phyloP scores from a whole-genome alignment of 108 stramenopile species.

The Skeletonema potamos region DNA sequence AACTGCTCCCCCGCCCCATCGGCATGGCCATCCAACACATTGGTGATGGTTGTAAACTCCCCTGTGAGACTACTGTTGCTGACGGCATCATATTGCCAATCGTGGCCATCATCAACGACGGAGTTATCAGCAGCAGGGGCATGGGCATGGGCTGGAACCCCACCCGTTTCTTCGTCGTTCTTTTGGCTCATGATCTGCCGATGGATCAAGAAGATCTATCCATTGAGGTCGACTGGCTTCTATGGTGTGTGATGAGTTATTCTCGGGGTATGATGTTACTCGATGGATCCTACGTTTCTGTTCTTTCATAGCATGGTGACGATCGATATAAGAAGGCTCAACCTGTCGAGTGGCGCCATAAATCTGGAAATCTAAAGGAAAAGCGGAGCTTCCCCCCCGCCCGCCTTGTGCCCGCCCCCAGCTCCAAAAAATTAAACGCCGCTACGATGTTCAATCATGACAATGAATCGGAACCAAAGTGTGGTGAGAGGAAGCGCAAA shows the following conservation, averaged over 20 bases:
- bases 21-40: not conserved
- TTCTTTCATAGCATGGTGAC: no score
- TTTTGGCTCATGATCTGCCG: not conserved
- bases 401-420: no score
- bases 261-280: not conserved
- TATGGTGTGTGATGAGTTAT: not conserved
- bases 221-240: not conserved
- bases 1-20: not conserved
- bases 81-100: not conserved
- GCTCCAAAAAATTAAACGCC: no score
- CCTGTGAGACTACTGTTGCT: not conserved
- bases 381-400: no score
- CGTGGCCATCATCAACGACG: not conserved
- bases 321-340: no score
- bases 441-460: no score
- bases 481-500: not conserved
- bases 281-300: no score
- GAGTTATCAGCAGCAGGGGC: not conserved
- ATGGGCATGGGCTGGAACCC: not conserved
- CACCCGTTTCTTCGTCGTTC: not conserved
- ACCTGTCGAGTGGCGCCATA: no score
- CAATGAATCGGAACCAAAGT: not conserved
- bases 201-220: not conserved
- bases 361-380: no score
- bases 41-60: slow-evolving; percentile 21